Percentiles rank a stretch among this genome's conserved stretches.
These are phyloP conservation scores for Amanita phalloides DNA, from an alignment of 768 basidiomycete species.

Conservation along the genomic window DNA sequence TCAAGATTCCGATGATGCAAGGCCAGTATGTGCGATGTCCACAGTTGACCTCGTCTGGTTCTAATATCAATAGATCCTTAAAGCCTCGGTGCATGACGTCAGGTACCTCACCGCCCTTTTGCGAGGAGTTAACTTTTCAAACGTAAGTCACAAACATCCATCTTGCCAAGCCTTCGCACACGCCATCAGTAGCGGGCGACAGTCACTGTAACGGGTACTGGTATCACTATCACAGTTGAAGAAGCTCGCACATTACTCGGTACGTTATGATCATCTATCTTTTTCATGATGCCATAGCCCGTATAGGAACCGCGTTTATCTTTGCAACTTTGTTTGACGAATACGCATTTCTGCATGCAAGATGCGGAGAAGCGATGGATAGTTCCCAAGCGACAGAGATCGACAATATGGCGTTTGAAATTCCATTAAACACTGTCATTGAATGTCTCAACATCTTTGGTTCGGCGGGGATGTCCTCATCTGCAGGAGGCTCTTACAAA, in stretches of 20 bases:
- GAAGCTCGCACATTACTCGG: slow-evolving; percentile 77
- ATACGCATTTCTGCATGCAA: slow-evolving; percentile 42
- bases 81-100: slow-evolving; percentile 70
- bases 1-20: background rate
- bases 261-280: slow-evolving; percentile 19
- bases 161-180: background rate
- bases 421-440: slow-evolving; percentile 74
- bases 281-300: background rate
- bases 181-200: slow-evolving; percentile 52
- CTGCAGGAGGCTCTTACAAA: slow-evolving; percentile 20
- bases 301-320: slow-evolving; percentile 76
- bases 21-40: background rate
- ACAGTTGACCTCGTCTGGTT: background rate
- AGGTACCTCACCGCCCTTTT: slow-evolving; percentile 71
- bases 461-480: slow-evolving; percentile 43
- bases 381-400: slow-evolving; percentile 15
- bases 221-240: slow-evolving; percentile 74
- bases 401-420: slow-evolving; percentile 54
- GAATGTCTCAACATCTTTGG: slow-evolving; percentile 94
- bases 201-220: slow-evolving; percentile 56
- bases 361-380: slow-evolving; percentile 12
- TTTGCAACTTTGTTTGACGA: slow-evolving; percentile 71
- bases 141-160: slow-evolving; percentile 36
- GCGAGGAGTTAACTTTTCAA: slow-evolving; percentile 71
- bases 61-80: slow-evolving; percentile 36